These are phyloP conservation scores for Mrakia gelida DNA, from an alignment of 768 basidiomycete species.

Conservation along the genomic window DNA sequence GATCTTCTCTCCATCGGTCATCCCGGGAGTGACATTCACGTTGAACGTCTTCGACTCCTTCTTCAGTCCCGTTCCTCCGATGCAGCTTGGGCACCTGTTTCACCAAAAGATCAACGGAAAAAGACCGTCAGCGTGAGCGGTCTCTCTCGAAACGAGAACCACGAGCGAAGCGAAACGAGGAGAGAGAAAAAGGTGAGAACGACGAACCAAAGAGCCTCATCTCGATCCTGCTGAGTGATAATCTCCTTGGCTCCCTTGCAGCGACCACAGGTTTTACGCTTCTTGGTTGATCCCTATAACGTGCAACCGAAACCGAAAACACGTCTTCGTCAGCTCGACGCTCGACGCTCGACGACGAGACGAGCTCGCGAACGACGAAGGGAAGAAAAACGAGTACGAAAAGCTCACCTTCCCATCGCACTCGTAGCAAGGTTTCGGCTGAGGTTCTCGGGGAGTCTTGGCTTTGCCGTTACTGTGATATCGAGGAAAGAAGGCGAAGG, in stretches of 20 bases:
- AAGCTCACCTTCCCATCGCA: background rate
- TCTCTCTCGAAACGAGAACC: background rate
- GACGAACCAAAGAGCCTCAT: background rate
- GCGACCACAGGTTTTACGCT: background rate
- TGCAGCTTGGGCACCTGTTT: background rate
- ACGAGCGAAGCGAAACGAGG: background rate
- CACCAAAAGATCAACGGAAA: no score
- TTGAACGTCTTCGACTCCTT: background rate
- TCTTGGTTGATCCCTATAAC: background rate
- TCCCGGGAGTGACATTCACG: background rate
- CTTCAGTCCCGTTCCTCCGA: background rate
- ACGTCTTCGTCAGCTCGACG: no score
- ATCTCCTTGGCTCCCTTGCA: background rate
- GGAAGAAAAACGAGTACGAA: no score
- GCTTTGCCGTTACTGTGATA: background rate
- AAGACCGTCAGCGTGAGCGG: no score
- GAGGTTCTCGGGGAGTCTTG: background rate
- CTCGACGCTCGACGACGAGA: no score
- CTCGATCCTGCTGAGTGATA: background rate
- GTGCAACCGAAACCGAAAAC: no score
- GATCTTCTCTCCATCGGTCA: background rate
- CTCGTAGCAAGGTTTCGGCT: background rate
- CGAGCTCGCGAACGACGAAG: no score
- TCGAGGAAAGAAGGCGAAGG: no score
- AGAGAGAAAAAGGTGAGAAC: background rate